phyloP scores from a whole-genome alignment of 2,329 filamentous ascomycete species.

The Cytospora chrysosperma region DNA sequence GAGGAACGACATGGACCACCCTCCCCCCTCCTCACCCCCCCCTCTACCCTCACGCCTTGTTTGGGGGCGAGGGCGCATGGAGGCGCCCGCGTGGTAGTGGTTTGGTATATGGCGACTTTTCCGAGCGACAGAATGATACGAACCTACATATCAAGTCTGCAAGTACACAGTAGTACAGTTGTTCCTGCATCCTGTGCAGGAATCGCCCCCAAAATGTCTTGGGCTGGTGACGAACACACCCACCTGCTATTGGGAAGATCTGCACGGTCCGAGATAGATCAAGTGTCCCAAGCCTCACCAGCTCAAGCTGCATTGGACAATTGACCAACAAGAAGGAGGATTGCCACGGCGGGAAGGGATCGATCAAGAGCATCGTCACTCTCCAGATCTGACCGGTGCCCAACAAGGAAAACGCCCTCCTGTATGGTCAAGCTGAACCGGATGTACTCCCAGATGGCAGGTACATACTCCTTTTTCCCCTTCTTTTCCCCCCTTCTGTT shows the following conservation, averaged over 20 bases:
- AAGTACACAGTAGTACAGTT: background rate
- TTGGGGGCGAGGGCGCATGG: too few relatives aligned
- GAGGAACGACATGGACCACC: too few relatives aligned
- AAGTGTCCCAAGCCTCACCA: too few relatives aligned
- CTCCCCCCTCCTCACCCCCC: too few relatives aligned
- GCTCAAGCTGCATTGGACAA: background rate
- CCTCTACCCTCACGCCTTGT: too few relatives aligned
- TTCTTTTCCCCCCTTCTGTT: too few relatives aligned
- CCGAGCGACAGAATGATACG: too few relatives aligned
- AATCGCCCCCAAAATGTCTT: slow-evolving; percentile 4
- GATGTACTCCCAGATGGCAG: background rate
- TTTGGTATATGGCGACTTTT: too few relatives aligned
- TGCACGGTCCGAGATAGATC: slow-evolving; percentile 12
- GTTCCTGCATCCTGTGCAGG: background rate
- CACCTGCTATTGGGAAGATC: slow-evolving; percentile 4
- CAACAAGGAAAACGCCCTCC: background rate
- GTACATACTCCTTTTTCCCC: background rate
- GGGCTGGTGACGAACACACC: slow-evolving; percentile 5
- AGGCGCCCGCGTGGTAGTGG: too few relatives aligned
- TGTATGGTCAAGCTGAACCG: background rate
- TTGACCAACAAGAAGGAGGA: background rate
- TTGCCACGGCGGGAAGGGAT: background rate
- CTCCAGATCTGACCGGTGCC: background rate
- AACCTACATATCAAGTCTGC: background rate
- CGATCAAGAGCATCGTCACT: background rate